Conservation (phyloP, 2,329 filamentous ascomycete species). For the Pseudocercospora pini-densiflorae region DNA sequence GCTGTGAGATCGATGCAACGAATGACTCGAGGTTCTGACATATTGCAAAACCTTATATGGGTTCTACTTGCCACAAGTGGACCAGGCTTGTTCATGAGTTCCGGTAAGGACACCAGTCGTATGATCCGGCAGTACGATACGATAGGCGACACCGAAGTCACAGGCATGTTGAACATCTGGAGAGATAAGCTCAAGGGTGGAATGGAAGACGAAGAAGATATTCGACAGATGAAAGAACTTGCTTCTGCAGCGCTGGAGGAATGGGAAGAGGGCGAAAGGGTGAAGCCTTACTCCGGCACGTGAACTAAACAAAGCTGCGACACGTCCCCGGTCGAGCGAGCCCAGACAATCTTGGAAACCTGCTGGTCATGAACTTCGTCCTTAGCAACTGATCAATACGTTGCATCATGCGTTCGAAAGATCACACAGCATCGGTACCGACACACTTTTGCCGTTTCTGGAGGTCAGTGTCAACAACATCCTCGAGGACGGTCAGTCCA, state of each 20-base stretch:
- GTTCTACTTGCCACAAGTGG: conserved; percentile 34
- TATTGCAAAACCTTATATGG: conserved; percentile 43
- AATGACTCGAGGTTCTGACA: conserved; percentile 36
- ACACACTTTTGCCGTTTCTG: neutral
- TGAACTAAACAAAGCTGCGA: neutral
- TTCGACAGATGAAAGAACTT: conserved; percentile 35
- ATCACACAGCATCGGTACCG: neutral
- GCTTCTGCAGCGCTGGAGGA: conserved; percentile 30
- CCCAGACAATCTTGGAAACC: no score
- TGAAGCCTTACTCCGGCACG: conserved; percentile 16
- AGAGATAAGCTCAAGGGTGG: conserved; percentile 38
- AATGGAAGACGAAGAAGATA: conserved; percentile 30
- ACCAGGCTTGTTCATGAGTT: conserved; percentile 39
- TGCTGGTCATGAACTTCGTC: neutral
- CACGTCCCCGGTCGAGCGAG: no score
- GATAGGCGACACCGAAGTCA: conserved; percentile 32
- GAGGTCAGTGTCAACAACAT: conserved; percentile 8
- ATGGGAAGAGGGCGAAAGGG: conserved; percentile 19
- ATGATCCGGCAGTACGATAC: conserved; percentile 40
- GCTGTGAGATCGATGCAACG: conserved; percentile 33
- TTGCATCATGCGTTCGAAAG: neutral
- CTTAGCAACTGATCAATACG: neutral
- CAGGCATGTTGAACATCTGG: conserved; percentile 33
- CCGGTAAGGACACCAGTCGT: conserved; percentile 42
- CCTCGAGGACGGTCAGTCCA: neutral